These are phyloP conservation scores for Clarireedia homoeocarpa DNA, from an alignment of 2,329 filamentous ascomycete species.

Conservation along the genomic window DNA sequence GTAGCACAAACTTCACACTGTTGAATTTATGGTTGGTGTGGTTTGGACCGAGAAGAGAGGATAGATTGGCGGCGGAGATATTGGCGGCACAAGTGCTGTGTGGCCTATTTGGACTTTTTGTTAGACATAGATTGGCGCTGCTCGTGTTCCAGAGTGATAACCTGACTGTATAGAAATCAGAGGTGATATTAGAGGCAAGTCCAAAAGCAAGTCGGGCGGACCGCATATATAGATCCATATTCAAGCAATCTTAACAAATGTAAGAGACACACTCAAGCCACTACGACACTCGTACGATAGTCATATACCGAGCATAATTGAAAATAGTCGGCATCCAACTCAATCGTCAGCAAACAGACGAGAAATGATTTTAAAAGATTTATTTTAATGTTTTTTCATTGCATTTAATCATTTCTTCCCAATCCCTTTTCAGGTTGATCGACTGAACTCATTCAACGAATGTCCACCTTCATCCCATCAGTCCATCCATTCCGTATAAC, in stretches of 20 bases:
- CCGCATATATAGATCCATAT: not conserved
- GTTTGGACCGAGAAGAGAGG: conserved; percentile 85
- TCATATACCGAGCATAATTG: too few relatives aligned
- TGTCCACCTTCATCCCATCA: not conserved
- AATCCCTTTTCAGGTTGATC: too few relatives aligned
- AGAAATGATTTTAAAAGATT: too few relatives aligned
- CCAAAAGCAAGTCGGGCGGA: too few relatives aligned
- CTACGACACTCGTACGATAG: too few relatives aligned
- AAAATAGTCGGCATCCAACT: not conserved
- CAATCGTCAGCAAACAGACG: not conserved
- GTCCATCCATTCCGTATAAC: not conserved
- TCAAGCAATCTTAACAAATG: not conserved
- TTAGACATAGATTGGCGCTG: conserved; percentile 77
- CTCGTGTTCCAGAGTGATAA: conserved; percentile 91
- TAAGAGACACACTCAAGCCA: not conserved
- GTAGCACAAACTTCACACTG: conserved; percentile 86
- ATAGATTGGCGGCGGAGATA: conserved; percentile 72
- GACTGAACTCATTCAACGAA: not conserved
- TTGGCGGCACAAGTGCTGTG: conserved; percentile 67
- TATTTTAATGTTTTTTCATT: not conserved
- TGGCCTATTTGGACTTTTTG: conserved; percentile 76
- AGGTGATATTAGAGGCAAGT: too few relatives aligned
- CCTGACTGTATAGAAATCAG: conserved; percentile 31
- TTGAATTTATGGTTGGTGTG: conserved; percentile 95
- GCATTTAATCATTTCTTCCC: not conserved